Evolutionary conservation across 2,329 filamentous ascomycete genomes (phyloP).

Genomic region (Penicillium vulpinum): DNA sequence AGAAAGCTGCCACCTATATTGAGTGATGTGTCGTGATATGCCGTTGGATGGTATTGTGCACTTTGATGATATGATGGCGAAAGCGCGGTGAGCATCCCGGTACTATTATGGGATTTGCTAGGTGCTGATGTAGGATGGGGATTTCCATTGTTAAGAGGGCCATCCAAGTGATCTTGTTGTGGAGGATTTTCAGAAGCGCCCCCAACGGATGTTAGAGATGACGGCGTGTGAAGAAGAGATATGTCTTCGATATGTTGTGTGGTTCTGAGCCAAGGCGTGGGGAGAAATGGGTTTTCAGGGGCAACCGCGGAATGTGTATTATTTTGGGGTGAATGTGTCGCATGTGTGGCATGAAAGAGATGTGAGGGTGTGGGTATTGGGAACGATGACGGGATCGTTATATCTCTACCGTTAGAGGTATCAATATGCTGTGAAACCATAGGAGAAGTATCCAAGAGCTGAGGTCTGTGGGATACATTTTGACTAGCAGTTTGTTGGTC

Average conservation of each 20-base stretch:
- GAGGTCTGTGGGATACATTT: neutral
- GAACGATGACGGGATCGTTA: constrained; percentile 5
- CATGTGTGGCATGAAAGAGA: constrained; percentile 1
- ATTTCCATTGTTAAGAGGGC: constrained; percentile 12
- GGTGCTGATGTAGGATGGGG: constrained; percentile 19
- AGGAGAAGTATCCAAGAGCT: constrained; percentile 3
- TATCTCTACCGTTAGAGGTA: constrained; percentile 4
- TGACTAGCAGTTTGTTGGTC: constrained; percentile 6
- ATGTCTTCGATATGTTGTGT: constrained; percentile 29
- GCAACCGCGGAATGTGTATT: constrained; percentile 7
- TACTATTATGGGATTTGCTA: constrained; percentile 20
- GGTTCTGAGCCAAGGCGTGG: constrained; percentile 31
- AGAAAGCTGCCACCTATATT: constrained; percentile 28
- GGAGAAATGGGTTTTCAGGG: constrained; percentile 24
- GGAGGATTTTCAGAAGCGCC: constrained; percentile 21
- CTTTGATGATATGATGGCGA: constrained; percentile 24
- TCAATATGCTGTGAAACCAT: constrained; percentile 11
- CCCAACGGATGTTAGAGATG: constrained; percentile 29
- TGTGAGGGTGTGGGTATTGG: constrained; percentile 10
- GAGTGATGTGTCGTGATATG: constrained; percentile 32
- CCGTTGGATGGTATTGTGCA: constrained; percentile 27
- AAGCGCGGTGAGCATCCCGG: constrained; percentile 25
- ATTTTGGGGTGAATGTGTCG: constrained; percentile 3
- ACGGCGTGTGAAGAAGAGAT: constrained; percentile 30
- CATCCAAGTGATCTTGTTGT: constrained; percentile 21